These are phyloP conservation scores for Microsporum ferrugineum DNA, from an alignment of 2,329 filamentous ascomycete genomes.

Conservation along the genomic window DNA sequence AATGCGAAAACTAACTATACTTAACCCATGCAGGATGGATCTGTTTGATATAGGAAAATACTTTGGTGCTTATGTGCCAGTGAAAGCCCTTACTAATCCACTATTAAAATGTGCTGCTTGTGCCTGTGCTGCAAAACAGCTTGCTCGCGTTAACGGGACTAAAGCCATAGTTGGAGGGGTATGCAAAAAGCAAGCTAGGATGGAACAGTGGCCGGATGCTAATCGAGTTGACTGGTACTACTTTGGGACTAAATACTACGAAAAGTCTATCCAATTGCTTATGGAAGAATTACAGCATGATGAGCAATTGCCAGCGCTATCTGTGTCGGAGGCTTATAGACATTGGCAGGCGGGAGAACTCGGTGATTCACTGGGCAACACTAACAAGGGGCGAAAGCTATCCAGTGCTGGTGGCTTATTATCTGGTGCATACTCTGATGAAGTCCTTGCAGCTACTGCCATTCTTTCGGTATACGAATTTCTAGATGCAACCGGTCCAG, in stretches of 20 bases:
- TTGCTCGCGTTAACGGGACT: conserved; percentile 43
- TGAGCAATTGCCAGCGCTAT: conserved; percentile 24
- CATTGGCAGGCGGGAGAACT: conserved; percentile 28
- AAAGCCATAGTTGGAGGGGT: conserved; percentile 42
- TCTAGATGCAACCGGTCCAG: conserved; percentile 51
- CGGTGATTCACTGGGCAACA: conserved; percentile 31
- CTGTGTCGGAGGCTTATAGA: conserved; percentile 26
- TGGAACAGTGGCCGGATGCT: conserved; percentile 43
- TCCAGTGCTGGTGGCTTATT: conserved; percentile 33
- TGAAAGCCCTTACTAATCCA: conserved; percentile 42
- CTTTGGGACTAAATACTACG: conserved; percentile 52
- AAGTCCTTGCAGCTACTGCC: conserved; percentile 53
- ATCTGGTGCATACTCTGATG: conserved; percentile 39
- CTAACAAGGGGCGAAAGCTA: conserved; percentile 32
- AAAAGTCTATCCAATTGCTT: conserved; percentile 48
- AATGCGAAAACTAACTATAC: not conserved
- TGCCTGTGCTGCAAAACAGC: conserved; percentile 51
- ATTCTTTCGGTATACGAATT: conserved; percentile 59
- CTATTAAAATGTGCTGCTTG: conserved; percentile 44
- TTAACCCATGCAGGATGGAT: conserved; percentile 29
- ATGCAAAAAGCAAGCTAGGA: conserved; percentile 36
- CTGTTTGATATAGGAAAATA: conserved; percentile 43
- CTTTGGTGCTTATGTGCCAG: conserved; percentile 49
- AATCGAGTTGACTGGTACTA: conserved; percentile 47
- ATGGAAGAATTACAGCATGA: conserved; percentile 36